Evolutionary conservation across 345 rosid genomes (phyloP).

Genomic region (Salix exigua): DNA sequence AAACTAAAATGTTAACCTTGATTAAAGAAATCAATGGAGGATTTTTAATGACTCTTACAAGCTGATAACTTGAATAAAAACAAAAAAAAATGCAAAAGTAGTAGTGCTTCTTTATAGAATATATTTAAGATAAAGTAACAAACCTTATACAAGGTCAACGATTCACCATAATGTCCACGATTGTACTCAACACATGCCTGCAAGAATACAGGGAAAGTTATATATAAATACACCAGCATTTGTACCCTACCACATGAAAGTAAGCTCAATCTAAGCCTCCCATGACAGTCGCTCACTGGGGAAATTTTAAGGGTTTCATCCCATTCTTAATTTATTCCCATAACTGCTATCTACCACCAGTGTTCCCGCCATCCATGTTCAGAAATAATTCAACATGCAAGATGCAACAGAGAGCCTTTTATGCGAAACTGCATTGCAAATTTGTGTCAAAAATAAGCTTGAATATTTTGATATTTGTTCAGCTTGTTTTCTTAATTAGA

Average conservation of each 20-base stretch:
- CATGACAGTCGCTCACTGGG: no score
- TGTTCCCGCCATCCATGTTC: no score
- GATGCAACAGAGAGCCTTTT: no score
- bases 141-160: constrained; percentile 86
- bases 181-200: constrained; percentile 94
- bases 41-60: neutral
- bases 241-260: neutral
- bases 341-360: neutral
- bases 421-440: no score
- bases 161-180: constrained; percentile 72
- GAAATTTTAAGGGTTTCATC: neutral
- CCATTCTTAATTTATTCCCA: neutral
- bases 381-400: no score
- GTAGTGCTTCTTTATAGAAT: neutral
- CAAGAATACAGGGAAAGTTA: constrained; percentile 22
- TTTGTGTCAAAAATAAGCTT: no score
- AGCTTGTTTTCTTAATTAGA: neutral
- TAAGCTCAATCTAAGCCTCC: neutral
- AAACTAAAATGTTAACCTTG: neutral
- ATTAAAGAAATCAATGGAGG: neutral
- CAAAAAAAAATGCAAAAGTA: neutral
- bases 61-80: neutral
- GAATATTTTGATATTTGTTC: no score
- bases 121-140: constrained; percentile 23
- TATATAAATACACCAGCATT: neutral